Conservation (phyloP, 169 alveolate genomes). For the Plasmodium knowlesi region DNA sequence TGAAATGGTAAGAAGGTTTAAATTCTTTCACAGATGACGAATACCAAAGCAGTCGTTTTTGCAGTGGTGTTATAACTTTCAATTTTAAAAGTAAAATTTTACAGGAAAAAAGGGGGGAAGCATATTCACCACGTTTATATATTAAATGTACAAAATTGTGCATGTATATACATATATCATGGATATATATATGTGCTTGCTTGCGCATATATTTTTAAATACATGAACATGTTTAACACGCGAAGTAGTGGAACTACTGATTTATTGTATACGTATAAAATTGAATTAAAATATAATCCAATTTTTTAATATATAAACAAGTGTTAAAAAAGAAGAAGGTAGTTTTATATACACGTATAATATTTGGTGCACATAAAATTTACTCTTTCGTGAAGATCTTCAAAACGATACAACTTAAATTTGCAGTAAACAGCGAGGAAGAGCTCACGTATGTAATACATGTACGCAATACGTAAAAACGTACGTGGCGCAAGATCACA, state of each 20-base stretch:
- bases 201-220: background rate
- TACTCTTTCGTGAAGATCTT: conserved; percentile 46
- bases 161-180: conserved; percentile 10
- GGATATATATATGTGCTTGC: background rate
- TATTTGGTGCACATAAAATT: conserved; percentile 1
- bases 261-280: conserved; percentile 5
- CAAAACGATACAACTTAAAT: conserved; percentile 72
- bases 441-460: background rate
- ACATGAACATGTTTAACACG: background rate
- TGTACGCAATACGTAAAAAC: background rate
- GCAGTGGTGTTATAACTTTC: conserved; percentile 53
- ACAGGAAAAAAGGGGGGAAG: conserved; percentile 6
- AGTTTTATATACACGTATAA: background rate
- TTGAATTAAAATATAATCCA: conserved; percentile 22
- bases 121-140: conserved; percentile 3
- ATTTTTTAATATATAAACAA: conserved; percentile 6
- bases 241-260: background rate
- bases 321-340: conserved; percentile 8
- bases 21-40: conserved; percentile 1
- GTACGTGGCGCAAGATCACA: background rate
- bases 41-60: background rate
- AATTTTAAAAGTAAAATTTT: conserved; percentile 46
- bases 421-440: conserved; percentile 14
- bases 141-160: conserved; percentile 3
- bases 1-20: background rate